Percentiles rank a stretch among this genome's conserved stretches.
Conservation (phyloP, 2,329 filamentous ascomycete genomes). For the Neonectria punicea region DNA sequence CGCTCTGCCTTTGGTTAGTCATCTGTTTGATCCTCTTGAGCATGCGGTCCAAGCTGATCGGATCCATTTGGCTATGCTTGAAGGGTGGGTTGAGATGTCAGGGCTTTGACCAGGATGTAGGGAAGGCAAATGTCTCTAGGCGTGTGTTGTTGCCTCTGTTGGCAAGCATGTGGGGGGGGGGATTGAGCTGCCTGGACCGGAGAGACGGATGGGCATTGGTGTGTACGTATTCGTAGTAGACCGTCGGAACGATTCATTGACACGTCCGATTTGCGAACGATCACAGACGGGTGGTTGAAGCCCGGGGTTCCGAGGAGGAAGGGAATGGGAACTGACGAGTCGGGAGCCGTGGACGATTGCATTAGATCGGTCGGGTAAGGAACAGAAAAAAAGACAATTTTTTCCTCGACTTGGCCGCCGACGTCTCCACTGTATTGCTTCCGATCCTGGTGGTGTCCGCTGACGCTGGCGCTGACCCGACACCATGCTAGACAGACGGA, state of each 20-base stretch:
- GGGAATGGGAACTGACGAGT: conserved; percentile 21
- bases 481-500: conserved; percentile 28
- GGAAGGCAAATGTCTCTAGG: neutral
- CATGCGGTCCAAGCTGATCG: conserved; percentile 10
- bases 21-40: conserved; percentile 30
- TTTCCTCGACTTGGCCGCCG: conserved; percentile 30
- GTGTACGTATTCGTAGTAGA: neutral
- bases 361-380: conserved; percentile 39
- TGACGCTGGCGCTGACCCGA: conserved; percentile 34
- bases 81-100: conserved; percentile 15
- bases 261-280: conserved; percentile 37
- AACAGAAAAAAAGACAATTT: conserved; percentile 31
- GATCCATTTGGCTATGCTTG: conserved; percentile 14
- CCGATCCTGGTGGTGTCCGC: conserved; percentile 38
- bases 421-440: conserved; percentile 30
- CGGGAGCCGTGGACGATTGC: conserved; percentile 22
- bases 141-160: conserved; percentile 10
- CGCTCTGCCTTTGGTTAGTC: conserved; percentile 27
- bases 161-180: conserved; percentile 12
- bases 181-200: conserved; percentile 10
- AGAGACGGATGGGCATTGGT: conserved; percentile 14
- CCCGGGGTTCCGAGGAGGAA: conserved; percentile 21
- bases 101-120: conserved; percentile 9
- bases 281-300: conserved; percentile 26
- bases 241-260: conserved; percentile 21